A percentile compares a stretch with the other conserved stretches of the same genome.
These are phyloP conservation scores for Myxozyma mucilagina DNA, from an alignment of 805 yeast genomes.

Conservation along the genomic window DNA sequence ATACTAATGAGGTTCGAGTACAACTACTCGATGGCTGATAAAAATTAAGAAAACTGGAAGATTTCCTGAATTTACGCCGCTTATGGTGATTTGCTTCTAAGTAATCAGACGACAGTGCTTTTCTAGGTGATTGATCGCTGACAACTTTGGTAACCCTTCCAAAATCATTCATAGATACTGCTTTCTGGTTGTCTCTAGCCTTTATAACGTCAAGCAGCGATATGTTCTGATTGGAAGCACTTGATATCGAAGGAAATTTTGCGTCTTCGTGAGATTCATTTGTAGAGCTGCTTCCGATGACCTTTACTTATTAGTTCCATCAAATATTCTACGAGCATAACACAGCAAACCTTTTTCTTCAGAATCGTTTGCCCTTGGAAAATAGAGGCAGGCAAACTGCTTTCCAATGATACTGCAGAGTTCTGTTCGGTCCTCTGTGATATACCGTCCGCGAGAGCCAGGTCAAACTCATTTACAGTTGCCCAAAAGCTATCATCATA, in stretches of 20 bases:
- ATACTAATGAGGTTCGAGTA: background rate
- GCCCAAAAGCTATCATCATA: conserved; percentile 24
- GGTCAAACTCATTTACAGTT: conserved; percentile 1
- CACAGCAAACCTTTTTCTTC: conserved; percentile 34
- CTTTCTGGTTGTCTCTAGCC: background rate
- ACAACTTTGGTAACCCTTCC: conserved; percentile 3
- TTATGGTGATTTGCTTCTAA: background rate
- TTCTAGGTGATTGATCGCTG: background rate
- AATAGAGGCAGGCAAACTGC: conserved; percentile 53
- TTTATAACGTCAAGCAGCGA: background rate
- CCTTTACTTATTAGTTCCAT: background rate
- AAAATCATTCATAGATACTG: conserved; percentile 3
- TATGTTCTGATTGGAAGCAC: background rate
- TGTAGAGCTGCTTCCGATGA: conserved; percentile 4
- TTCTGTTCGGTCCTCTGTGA: background rate
- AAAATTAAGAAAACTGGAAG: background rate
- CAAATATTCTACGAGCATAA: too few relatives aligned
- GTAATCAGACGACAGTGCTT: background rate
- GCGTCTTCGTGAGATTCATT: conserved; percentile 6
- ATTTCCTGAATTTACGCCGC: background rate
- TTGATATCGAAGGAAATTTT: background rate
- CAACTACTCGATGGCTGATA: background rate
- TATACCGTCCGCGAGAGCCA: background rate
- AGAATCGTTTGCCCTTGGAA: conserved; percentile 92
- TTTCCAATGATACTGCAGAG: background rate